A percentile compares a stretch with the other conserved stretches of the same genome.
phyloP scores from a whole-genome alignment of 2,329 filamentous ascomycete species.

The Aspergillus candidus region DNA sequence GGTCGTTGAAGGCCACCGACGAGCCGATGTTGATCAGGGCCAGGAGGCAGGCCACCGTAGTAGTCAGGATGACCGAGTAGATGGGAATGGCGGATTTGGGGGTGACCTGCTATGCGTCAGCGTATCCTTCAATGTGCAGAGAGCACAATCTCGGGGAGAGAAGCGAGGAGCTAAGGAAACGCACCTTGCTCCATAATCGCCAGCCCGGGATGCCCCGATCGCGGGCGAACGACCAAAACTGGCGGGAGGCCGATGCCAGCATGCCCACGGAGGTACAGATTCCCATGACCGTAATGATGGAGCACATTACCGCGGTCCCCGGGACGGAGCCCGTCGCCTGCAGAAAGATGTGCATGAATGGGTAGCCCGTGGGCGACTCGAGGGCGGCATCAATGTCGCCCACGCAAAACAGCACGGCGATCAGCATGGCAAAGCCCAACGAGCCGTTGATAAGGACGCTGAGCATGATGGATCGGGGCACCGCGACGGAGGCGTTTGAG shows the following conservation, averaged over 20 bases:
- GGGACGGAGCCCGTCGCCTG: conserved; percentile 24
- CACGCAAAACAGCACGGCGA: conserved; percentile 36
- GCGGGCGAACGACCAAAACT: conserved; percentile 25
- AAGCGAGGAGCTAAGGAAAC: not conserved
- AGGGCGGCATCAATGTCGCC: conserved; percentile 27
- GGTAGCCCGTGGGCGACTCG: conserved; percentile 24
- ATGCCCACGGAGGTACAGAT: conserved; percentile 29
- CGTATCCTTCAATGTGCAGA: no score
- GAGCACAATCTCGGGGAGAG: conserved; percentile 1
- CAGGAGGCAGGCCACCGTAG: conserved; percentile 23
- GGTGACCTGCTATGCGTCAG: conserved; percentile 13
- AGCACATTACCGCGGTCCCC: conserved; percentile 21
- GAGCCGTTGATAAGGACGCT: conserved; percentile 32
- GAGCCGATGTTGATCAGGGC: conserved; percentile 32
- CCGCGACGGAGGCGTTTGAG: conserved; percentile 28
- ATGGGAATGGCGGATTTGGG: conserved; percentile 21
- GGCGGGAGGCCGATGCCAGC: conserved; percentile 42
- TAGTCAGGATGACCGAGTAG: conserved; percentile 21
- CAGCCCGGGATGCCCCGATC: conserved; percentile 24
- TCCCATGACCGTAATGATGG: conserved; percentile 25
- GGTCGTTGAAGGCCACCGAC: conserved; percentile 25
- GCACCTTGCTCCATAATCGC: conserved; percentile 23
- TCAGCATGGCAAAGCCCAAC: conserved; percentile 32
- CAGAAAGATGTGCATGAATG: conserved; percentile 31
- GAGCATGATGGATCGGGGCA: conserved; percentile 34